These are phyloP conservation scores for Fusarium nanum DNA, from an alignment of 2,329 filamentous ascomycete species.

Conservation along the genomic window DNA sequence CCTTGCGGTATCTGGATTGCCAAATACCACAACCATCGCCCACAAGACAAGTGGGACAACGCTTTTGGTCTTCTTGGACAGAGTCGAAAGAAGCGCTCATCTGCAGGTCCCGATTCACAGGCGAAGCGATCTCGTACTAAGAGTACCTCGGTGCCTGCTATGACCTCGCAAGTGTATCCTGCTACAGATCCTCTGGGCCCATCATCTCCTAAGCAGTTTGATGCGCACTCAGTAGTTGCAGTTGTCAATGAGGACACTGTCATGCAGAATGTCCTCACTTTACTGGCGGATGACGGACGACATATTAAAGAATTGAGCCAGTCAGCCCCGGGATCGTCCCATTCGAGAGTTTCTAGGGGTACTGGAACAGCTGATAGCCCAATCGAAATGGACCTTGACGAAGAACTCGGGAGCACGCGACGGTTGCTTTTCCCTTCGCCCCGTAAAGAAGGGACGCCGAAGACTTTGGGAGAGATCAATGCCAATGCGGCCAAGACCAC, in stretches of 20 bases:
- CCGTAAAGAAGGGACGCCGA: constrained; percentile 71
- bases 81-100: constrained; percentile 62
- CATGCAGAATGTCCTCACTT: constrained; percentile 17
- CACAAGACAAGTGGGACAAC: constrained; percentile 84
- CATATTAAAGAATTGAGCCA: constrained; percentile 28
- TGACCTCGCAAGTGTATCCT: constrained; percentile 66
- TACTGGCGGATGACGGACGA: constrained; percentile 4
- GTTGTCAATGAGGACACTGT: constrained; percentile 5
- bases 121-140: constrained; percentile 63
- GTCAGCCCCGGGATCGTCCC: constrained; percentile 58
- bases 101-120: constrained; percentile 55
- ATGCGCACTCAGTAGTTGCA: constrained; percentile 34
- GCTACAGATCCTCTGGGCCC: constrained; percentile 65
- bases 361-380: constrained; percentile 69
- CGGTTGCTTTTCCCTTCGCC: constrained; percentile 83
- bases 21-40: constrained; percentile 87
- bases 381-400: constrained; percentile 63
- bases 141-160: constrained; percentile 58
- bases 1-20: constrained; percentile 95
- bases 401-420: constrained; percentile 68
- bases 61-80: constrained; percentile 64
- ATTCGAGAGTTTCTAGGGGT: constrained; percentile 65
- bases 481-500: constrained; percentile 64
- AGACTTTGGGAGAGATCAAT: constrained; percentile 68
- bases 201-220: constrained; percentile 48